Conservation (phyloP, 2,329 filamentous ascomycete species). For the Teratosphaeria nubilosa region DNA sequence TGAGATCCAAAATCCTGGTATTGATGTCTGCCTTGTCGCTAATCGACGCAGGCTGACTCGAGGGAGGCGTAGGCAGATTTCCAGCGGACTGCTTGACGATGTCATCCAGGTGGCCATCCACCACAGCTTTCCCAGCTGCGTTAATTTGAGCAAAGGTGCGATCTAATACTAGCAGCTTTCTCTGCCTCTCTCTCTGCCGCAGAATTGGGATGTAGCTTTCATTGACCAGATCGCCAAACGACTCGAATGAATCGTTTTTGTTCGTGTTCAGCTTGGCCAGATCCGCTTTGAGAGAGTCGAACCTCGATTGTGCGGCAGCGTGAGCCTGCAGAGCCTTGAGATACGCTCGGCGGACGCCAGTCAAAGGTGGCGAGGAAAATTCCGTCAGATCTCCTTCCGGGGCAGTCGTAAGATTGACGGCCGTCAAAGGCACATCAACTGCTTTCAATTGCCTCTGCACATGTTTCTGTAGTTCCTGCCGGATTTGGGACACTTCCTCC, state of each 20-base stretch:
- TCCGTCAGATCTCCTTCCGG: background rate
- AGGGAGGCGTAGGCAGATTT: slow-evolving; percentile 19
- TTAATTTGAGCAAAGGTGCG: slow-evolving; percentile 12
- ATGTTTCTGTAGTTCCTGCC: slow-evolving; percentile 17
- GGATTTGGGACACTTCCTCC: slow-evolving; percentile 17
- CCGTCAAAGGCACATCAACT: slow-evolving; percentile 2
- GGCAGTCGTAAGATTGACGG: slow-evolving; percentile 2
- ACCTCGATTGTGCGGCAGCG: slow-evolving; percentile 16
- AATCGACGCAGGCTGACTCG: slow-evolving; percentile 4
- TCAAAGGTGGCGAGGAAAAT: slow-evolving; percentile 10
- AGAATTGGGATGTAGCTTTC: slow-evolving; percentile 10
- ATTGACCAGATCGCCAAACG: background rate
- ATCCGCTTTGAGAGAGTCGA: slow-evolving; percentile 21
- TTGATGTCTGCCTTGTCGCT: slow-evolving; percentile 15
- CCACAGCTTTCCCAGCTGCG: slow-evolving; percentile 7
- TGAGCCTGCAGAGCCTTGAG: slow-evolving; percentile 21
- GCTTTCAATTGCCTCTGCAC: slow-evolving; percentile 10
- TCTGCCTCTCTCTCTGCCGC: slow-evolving; percentile 17
- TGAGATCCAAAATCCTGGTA: slow-evolving; percentile 17
- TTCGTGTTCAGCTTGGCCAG: slow-evolving; percentile 8
- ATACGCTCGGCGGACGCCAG: slow-evolving; percentile 23
- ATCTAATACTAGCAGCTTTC: slow-evolving; percentile 20
- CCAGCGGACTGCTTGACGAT: slow-evolving; percentile 16
- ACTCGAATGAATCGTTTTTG: no score
- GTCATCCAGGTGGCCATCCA: slow-evolving; percentile 15